A percentile compares a stretch with the other conserved stretches of the same genome.
Evolutionary conservation across 2,329 filamentous ascomycete species (phyloP).

Genomic region (Nemania abortiva): DNA sequence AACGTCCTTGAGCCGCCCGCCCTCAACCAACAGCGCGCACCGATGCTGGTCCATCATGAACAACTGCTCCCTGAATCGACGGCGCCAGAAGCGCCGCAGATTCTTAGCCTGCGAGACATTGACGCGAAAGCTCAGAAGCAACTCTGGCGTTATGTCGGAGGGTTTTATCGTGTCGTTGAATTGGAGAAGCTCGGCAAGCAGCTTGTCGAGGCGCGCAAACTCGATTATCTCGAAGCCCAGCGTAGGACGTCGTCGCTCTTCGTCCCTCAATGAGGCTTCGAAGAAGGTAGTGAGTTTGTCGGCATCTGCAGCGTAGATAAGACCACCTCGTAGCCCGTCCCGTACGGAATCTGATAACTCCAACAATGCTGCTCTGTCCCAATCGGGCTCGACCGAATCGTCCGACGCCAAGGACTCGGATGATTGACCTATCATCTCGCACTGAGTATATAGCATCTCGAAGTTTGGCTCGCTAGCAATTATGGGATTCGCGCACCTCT

Average conservation of each 20-base stretch:
- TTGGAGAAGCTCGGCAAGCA: conserved; percentile 59
- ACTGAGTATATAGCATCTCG: conserved; percentile 17
- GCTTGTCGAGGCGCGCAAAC: conserved; percentile 52
- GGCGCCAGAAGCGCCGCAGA: conserved; percentile 59
- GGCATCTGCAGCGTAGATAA: conserved; percentile 50
- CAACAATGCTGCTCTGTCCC: conserved; percentile 48
- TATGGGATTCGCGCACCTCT: conserved; percentile 40
- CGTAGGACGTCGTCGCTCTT: conserved; percentile 50
- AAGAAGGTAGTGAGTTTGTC: conserved; percentile 57
- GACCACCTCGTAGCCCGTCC: conserved; percentile 50
- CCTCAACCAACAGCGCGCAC: conserved; percentile 52
- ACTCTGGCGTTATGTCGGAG: conserved; percentile 46
- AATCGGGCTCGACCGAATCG: conserved; percentile 40
- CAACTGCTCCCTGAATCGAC: conserved; percentile 59
- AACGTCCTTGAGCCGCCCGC: conserved; percentile 58
- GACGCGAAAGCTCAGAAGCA: conserved; percentile 50
- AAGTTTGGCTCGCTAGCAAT: not conserved
- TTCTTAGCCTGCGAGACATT: conserved; percentile 55
- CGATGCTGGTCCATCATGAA: conserved; percentile 61
- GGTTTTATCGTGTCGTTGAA: conserved; percentile 55
- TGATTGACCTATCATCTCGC: conserved; percentile 34
- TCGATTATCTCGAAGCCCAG: conserved; percentile 57
- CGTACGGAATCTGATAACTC: conserved; percentile 59
- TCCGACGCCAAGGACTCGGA: conserved; percentile 36
- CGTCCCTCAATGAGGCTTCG: conserved; percentile 55